phyloP scores from a whole-genome alignment of 179 eudicot species.

The Beta lomatogona region DNA sequence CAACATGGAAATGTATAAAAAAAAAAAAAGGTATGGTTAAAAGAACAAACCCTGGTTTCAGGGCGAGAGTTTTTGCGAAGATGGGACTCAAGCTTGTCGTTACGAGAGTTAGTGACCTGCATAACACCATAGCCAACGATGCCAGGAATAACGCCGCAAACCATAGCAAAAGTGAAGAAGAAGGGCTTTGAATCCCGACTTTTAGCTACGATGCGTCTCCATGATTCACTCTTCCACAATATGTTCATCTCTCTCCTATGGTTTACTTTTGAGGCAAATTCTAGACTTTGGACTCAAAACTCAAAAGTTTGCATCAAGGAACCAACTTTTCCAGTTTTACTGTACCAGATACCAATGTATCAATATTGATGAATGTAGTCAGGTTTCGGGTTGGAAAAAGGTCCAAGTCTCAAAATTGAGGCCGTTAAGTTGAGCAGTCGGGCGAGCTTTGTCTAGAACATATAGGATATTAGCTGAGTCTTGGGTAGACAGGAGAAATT shows the following conservation, averaged over 20 bases:
- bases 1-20: neutral
- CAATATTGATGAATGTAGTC: no score
- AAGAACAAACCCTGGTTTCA: conserved; percentile 55
- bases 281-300: neutral
- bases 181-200: conserved; percentile 85
- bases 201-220: conserved; percentile 74
- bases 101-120: conserved; percentile 63
- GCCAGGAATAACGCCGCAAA: conserved; percentile 87
- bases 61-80: conserved; percentile 77
- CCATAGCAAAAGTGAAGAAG: conserved; percentile 74
- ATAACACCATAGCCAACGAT: conserved; percentile 76
- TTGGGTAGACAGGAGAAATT: no score
- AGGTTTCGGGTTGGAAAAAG: no score
- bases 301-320: no score
- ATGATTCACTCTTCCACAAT: conserved; percentile 63
- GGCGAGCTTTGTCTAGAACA: no score
- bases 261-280: neutral
- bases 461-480: no score
- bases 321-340: no score
- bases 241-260: conserved; percentile 39
- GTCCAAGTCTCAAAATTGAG: no score
- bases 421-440: no score
- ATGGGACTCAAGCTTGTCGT: conserved; percentile 69
- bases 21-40: neutral
- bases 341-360: no score